Percentiles rank a stretch among this genome's conserved stretches.
Evolutionary conservation across 2,329 filamentous ascomycete species (phyloP).

Genomic region (Lasiodiplodia gonubiensis): DNA sequence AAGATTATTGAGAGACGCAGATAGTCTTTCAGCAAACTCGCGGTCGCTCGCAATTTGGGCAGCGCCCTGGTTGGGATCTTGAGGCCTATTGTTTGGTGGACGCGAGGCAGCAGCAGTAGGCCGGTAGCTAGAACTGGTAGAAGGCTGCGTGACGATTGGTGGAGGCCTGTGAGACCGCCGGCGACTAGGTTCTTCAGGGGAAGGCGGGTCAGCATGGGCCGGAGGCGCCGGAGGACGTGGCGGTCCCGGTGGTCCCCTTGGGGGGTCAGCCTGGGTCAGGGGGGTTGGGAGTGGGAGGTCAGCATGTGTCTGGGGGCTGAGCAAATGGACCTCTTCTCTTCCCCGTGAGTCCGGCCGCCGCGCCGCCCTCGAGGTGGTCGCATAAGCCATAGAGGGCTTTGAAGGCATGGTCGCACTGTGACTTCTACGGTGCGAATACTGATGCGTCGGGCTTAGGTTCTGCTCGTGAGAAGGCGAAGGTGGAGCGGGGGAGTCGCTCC

Average conservation of each 20-base stretch:
- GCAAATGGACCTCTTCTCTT: constrained; percentile 16
- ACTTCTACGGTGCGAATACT: constrained; percentile 5
- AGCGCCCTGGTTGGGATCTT: neutral
- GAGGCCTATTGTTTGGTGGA: neutral
- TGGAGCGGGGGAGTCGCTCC: constrained; percentile 15
- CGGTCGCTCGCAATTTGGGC: neutral
- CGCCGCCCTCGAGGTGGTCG: constrained; percentile 5
- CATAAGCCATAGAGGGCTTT: neutral
- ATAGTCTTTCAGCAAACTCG: constrained; percentile 9
- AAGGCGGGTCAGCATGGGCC: constrained; percentile 21
- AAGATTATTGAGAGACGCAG: constrained; percentile 4
- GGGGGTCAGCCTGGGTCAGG: constrained; percentile 8
- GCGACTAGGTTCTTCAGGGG: constrained; percentile 11
- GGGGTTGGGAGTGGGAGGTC: constrained; percentile 6
- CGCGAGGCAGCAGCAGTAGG: neutral
- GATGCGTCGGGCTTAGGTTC: neutral
- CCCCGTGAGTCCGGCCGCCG: constrained; percentile 3
- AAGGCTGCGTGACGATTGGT: constrained; percentile 20
- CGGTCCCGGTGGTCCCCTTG: constrained; percentile 17
- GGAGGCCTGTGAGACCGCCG: neutral
- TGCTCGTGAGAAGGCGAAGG: neutral
- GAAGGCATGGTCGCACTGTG: constrained; percentile 9
- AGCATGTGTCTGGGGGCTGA: constrained; percentile 17
- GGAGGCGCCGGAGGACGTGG: constrained; percentile 20
- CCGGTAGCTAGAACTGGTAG: neutral